phyloP scores from a whole-genome alignment of 148 eudicot species.

The Heliosperma pusillum region DNA sequence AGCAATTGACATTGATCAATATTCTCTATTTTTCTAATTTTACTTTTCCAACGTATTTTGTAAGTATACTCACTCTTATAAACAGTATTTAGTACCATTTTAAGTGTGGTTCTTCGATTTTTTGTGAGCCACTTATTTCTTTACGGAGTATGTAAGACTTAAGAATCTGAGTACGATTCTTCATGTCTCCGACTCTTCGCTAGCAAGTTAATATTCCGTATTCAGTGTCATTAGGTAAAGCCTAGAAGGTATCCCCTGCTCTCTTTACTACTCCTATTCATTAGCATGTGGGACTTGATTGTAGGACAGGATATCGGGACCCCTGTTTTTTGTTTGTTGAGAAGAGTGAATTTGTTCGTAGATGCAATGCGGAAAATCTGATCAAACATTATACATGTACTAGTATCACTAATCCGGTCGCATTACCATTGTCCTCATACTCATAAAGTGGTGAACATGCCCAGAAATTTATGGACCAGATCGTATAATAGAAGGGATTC shows the following conservation, averaged over 20 bases:
- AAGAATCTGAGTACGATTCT: background rate
- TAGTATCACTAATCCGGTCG: background rate
- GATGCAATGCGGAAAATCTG: constrained; percentile 12
- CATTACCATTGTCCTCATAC: constrained; percentile 5
- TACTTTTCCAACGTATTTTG: too few species aligned
- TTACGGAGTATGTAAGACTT: background rate
- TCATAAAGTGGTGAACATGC: constrained; percentile 10
- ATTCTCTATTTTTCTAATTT: background rate
- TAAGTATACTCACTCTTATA: too few species aligned
- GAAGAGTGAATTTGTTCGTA: constrained; percentile 13
- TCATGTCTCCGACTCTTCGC: background rate
- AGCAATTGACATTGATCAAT: background rate
- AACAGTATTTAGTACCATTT: background rate
- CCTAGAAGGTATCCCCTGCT: background rate
- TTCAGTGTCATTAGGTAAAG: constrained; percentile 13
- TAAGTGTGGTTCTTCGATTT: background rate
- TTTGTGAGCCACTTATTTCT: too few species aligned
- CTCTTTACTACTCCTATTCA: background rate
- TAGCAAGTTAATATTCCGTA: background rate
- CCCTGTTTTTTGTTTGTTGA: constrained; percentile 4
- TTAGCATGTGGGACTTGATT: constrained; percentile 21
- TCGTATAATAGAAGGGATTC: constrained; percentile 10
- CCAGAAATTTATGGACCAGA: constrained; percentile 17
- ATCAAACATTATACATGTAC: constrained; percentile 9
- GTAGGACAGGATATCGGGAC: constrained; percentile 12